These are phyloP conservation scores for Ophiorrhiza pumila DNA, from an alignment of 257 asterid genomes.

Conservation along the genomic window DNA sequence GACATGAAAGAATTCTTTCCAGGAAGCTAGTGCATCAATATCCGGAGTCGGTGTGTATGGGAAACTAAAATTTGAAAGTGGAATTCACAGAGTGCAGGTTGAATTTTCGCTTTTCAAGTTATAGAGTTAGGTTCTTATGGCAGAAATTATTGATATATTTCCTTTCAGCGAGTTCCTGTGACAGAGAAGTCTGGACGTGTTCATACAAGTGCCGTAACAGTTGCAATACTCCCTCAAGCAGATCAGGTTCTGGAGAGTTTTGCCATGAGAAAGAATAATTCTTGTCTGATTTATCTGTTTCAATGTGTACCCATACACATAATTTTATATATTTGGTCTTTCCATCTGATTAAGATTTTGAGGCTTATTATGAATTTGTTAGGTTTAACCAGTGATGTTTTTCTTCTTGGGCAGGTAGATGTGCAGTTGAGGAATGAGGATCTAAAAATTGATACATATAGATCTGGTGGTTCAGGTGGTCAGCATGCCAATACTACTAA, in stretches of 20 bases:
- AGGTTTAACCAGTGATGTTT: neutral
- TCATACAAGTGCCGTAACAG: constrained; percentile 95
- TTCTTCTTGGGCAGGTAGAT: constrained; percentile 63
- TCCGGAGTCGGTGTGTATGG: constrained; percentile 90
- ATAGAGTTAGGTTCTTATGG: constrained; percentile 13
- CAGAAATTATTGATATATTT: constrained; percentile 22
- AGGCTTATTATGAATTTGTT: neutral
- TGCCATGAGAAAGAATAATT: neutral
- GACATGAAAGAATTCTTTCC: constrained; percentile 22
- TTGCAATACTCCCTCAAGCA: constrained; percentile 95
- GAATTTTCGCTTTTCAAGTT: constrained; percentile 12
- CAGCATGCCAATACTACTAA: constrained; percentile 92
- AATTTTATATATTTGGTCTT: neutral
- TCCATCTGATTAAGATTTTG: neutral
- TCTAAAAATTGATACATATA: constrained; percentile 81
- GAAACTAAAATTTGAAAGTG: constrained; percentile 93
- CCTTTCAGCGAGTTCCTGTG: constrained; percentile 82
- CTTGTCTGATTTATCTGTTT: neutral
- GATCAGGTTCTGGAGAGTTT: constrained; percentile 56
- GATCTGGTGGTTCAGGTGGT: constrained; percentile 97
- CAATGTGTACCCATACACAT: neutral
- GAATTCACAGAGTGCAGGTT: constrained; percentile 98
- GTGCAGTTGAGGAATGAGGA: constrained; percentile 75
- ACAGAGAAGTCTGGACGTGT: constrained; percentile 94
- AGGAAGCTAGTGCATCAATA: constrained; percentile 96